A percentile compares a stretch with the other conserved stretches of the same genome.
These are phyloP conservation scores for Pichia norvegensis DNA, from an alignment of 1,139 yeast genomes.

Conservation along the genomic window DNA sequence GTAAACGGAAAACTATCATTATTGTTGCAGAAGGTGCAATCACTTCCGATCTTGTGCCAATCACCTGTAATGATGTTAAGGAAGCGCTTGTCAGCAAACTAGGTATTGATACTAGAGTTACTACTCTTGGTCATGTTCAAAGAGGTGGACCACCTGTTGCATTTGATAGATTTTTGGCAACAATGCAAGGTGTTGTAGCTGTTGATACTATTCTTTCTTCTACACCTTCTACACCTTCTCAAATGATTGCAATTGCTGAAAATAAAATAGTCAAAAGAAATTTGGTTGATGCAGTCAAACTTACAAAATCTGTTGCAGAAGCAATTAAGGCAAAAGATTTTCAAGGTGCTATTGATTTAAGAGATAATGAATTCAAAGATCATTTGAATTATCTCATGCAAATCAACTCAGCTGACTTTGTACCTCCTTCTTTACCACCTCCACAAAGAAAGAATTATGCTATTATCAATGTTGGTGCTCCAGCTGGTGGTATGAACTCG, in stretches of 20 bases:
- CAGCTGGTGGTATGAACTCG: slow-evolving; percentile 74
- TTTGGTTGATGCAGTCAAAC: slow-evolving; percentile 61
- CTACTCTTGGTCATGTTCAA: slow-evolving; percentile 78
- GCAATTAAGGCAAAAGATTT: slow-evolving; percentile 30
- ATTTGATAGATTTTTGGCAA: slow-evolving; percentile 65
- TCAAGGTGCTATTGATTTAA: slow-evolving; percentile 31
- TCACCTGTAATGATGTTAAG: slow-evolving; percentile 59
- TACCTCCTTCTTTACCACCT: slow-evolving; percentile 44
- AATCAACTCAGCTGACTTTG: slow-evolving; percentile 55
- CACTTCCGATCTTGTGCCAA: slow-evolving; percentile 56
- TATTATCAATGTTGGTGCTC: slow-evolving; percentile 73
- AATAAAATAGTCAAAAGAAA: slow-evolving; percentile 65
- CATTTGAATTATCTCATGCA: slow-evolving; percentile 58
- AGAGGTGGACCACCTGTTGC: slow-evolving; percentile 86
- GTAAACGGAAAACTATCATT: slow-evolving; percentile 72
- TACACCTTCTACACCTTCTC: slow-evolving; percentile 67
- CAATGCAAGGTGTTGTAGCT: slow-evolving; percentile 79
- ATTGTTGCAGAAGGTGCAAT: slow-evolving; percentile 83
- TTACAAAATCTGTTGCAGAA: slow-evolving; percentile 63
- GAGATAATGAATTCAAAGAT: slow-evolving; percentile 68
- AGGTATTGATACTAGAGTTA: slow-evolving; percentile 71
- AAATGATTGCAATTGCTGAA: slow-evolving; percentile 66
- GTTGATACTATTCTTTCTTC: slow-evolving; percentile 66
- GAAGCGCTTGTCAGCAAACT: slow-evolving; percentile 56
- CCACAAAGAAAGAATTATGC: slow-evolving; percentile 57